These are phyloP conservation scores for Malus fusca DNA, from an alignment of 306 rosid species.

Conservation along the genomic window DNA sequence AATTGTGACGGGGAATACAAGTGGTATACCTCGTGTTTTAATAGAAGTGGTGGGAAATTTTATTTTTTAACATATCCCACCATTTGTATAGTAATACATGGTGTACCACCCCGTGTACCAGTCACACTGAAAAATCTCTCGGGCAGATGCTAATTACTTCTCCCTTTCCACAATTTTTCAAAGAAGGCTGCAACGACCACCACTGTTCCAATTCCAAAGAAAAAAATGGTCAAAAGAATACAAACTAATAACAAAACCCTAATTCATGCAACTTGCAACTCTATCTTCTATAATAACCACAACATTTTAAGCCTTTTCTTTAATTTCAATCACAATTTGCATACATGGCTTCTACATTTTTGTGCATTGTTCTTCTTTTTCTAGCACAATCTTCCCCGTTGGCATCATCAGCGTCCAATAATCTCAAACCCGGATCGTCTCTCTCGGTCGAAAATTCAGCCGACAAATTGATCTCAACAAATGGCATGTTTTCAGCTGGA, in stretches of 20 bases:
- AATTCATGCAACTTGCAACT: not conserved
- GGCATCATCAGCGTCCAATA: slow-evolving; percentile 6
- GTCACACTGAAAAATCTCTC: too few relatives aligned
- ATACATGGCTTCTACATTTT: slow-evolving; percentile 7
- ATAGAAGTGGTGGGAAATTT: too few relatives aligned
- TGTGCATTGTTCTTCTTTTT: not conserved
- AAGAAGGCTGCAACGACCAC: not conserved
- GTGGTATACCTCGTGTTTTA: too few relatives aligned
- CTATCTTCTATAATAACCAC: too few relatives aligned
- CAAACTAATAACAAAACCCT: not conserved
- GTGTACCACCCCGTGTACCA: too few relatives aligned
- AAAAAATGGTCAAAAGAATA: not conserved
- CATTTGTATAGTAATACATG: too few relatives aligned
- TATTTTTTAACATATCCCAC: too few relatives aligned
- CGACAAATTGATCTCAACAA: slow-evolving; percentile 23
- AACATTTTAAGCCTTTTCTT: too few relatives aligned
- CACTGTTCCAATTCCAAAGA: not conserved
- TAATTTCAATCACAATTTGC: not conserved
- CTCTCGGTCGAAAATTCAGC: slow-evolving; percentile 25
- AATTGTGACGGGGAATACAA: too few relatives aligned
- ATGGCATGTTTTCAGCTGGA: slow-evolving; percentile 41
- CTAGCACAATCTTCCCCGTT: not conserved
- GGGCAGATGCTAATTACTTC: too few relatives aligned
- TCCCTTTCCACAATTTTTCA: not conserved
- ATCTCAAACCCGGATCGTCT: slow-evolving; percentile 28